Evolutionary conservation across 176 grass and related monocot species (phyloP).

Genomic region (Musa schizocarpa): DNA sequence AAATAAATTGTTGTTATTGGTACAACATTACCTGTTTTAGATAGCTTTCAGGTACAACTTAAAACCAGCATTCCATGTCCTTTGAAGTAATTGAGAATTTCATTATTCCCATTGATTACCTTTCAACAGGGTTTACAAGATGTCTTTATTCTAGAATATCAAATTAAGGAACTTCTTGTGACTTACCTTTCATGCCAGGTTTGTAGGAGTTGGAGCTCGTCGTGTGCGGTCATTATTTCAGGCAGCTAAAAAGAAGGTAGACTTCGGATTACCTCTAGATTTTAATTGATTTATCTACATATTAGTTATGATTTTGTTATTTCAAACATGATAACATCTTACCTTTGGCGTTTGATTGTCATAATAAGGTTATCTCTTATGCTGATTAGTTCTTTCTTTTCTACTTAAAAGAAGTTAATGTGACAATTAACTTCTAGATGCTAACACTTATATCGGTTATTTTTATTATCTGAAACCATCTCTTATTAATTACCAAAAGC

Average conservation of each 20-base stretch:
- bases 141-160: background rate
- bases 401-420: too few species aligned
- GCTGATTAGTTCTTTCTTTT: background rate
- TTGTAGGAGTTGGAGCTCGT: slow-evolving; percentile 98
- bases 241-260: slow-evolving; percentile 96
- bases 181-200: slow-evolving; percentile 45
- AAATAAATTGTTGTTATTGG: background rate
- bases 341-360: background rate
- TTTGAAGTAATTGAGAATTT: background rate
- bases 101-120: background rate
- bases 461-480: too few species aligned
- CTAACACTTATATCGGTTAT: too few species aligned
- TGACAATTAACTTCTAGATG: too few species aligned
- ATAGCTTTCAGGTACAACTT: background rate
- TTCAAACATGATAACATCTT: background rate
- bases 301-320: slow-evolving; percentile 3
- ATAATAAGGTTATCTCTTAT: background rate
- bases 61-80: background rate
- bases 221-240: slow-evolving; percentile 97
- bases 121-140: background rate
- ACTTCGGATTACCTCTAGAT: slow-evolving; percentile 1
- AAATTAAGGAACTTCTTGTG: slow-evolving; percentile 2
- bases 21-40: background rate
- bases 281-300: background rate
- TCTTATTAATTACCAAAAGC: too few species aligned